phyloP scores from a whole-genome alignment of 1,139 yeast species.

The Candida pseudoviswanathii region DNA sequence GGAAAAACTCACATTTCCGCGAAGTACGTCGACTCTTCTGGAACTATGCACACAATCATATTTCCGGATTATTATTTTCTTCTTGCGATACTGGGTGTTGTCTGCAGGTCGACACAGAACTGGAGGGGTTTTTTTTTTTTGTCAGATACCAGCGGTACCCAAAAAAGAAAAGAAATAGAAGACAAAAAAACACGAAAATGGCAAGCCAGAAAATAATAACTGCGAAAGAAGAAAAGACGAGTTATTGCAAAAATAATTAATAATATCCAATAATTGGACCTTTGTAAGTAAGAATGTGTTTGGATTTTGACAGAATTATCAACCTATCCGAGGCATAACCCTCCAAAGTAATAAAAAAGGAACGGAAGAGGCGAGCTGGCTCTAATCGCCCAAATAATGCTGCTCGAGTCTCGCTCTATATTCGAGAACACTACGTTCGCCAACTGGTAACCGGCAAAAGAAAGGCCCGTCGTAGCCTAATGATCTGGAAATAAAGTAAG shows the following conservation, averaged over 20 bases:
- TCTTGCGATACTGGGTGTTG: not conserved
- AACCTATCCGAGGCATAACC: not conserved
- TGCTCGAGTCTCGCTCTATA: no score
- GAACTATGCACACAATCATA: not conserved
- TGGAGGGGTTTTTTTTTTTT: no score
- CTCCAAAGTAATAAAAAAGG: not conserved
- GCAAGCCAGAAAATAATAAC: not conserved
- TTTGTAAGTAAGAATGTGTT: not conserved
- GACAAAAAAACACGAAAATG: not conserved
- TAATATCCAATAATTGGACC: not conserved
- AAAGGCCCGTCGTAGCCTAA: no score
- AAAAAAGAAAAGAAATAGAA: no score
- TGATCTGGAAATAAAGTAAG: not conserved
- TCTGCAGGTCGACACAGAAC: not conserved
- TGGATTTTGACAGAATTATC: not conserved
- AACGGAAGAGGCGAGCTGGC: not conserved
- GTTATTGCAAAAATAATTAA: not conserved
- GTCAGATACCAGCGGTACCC: no score
- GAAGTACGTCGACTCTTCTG: not conserved
- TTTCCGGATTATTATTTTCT: not conserved
- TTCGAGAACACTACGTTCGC: no score
- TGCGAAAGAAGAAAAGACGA: not conserved
- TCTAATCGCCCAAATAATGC: no score
- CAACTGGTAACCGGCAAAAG: no score
- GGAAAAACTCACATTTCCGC: not conserved